These are phyloP conservation scores for Karstenula rhodostoma DNA, from an alignment of 2,329 filamentous ascomycete species.

Conservation along the genomic window DNA sequence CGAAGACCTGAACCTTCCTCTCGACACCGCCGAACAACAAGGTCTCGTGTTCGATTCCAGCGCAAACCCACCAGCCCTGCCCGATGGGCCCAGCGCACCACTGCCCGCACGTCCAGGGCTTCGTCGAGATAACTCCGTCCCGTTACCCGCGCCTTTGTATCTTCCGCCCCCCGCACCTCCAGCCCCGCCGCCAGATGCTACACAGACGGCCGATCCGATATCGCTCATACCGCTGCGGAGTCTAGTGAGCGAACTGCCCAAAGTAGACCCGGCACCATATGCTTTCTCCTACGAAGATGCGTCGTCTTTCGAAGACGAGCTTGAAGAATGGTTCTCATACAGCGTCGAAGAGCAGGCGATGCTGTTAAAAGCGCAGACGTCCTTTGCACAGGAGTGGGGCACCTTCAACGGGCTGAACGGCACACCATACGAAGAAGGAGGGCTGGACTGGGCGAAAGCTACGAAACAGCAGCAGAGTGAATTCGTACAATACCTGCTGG, in stretches of 20 bases:
- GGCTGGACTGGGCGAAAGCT: constrained; percentile 71
- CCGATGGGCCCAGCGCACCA: constrained; percentile 31
- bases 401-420: constrained; percentile 49
- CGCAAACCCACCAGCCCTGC: constrained; percentile 16
- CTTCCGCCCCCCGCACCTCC: constrained; percentile 54
- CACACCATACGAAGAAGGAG: constrained; percentile 51
- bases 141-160: constrained; percentile 52
- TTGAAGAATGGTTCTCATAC: constrained; percentile 98
- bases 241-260: constrained; percentile 55
- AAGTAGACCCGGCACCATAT: constrained; percentile 64
- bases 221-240: constrained; percentile 58
- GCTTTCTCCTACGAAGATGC: constrained; percentile 73
- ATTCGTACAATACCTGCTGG: constrained; percentile 62
- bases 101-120: constrained; percentile 49
- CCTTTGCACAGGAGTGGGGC: constrained; percentile 79
- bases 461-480: constrained; percentile 62
- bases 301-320: constrained; percentile 77
- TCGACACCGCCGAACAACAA: constrained; percentile 48
- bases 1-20: constrained; percentile 44
- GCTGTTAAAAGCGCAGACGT: constrained; percentile 75
- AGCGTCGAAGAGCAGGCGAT: constrained; percentile 84
- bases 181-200: constrained; percentile 37
- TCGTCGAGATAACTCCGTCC: constrained; percentile 51
- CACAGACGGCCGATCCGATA: constrained; percentile 53
- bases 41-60: constrained; percentile 38